Base-by-base conservation (phyloP, 2,329 filamentous ascomycete species). In the Pseudocercospora cruenta region DNA sequence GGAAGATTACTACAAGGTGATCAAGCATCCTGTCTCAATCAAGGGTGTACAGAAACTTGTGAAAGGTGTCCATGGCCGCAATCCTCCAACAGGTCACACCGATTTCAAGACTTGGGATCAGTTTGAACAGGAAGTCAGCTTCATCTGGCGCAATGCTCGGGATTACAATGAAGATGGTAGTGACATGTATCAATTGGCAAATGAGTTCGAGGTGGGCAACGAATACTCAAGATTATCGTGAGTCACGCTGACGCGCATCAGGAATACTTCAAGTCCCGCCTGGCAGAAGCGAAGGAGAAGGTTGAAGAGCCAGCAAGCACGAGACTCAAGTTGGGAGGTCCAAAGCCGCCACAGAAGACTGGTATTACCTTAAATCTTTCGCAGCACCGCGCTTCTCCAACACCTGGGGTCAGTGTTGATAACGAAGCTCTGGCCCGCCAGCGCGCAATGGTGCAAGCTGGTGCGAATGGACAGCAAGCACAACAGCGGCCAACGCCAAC, bases 81-180 rank as follows among this genome's bases (percentile, higher is more conserved):
- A 86, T 49, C 86, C 88, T 26, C 84, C 87, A 6, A 84, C 85
- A 2, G 82, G 81, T 10, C 76, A 80, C 26, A 90, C 90, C 58
- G 88, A 93, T 57, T 92, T 93, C 79, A 94, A 92, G 77, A 91
- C 83, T 59, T 97, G 94, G 94, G 85, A 88, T 64, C 85, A 88
- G 0, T 92, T 97, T 70, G 92, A 93, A 76, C 89, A 93, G 62
- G 91, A 91, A 74, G 85, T 92, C 12, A 91, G 89, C 73, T 85
- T 92, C 60, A 88, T 97, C 51, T 97, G 94, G 94, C 86, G 85
- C 58, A 97, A 97, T 78, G 93, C 93, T 0, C 91, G 89, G 74
- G 90, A 90, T 66, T 97, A 94, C 82, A 97, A 97, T 71, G 92
- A 97, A 78, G 93, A 97, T 75, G 91, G 90, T 3, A 97, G 94